phyloP scores from a whole-genome alignment of 2,329 filamentous ascomycete genomes.

The Tolypocladium tropicale region DNA sequence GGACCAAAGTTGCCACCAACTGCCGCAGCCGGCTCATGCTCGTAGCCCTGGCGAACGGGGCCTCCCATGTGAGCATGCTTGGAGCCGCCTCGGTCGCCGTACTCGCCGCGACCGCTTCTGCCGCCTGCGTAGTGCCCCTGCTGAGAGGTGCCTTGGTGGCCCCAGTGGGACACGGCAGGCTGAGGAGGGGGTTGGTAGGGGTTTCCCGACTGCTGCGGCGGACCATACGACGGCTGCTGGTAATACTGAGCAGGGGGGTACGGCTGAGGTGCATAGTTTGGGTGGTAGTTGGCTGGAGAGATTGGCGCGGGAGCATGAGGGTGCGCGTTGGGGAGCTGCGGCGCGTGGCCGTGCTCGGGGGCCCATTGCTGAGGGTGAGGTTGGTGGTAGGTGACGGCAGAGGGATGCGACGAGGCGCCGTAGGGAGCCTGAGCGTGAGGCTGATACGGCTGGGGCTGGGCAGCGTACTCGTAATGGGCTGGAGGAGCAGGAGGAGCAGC shows the following conservation, averaged over 20 bases:
- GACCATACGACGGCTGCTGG: constrained; percentile 33
- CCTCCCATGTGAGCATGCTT: constrained; percentile 18
- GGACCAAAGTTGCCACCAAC: constrained; percentile 25
- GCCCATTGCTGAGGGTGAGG: constrained; percentile 30
- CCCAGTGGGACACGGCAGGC: constrained; percentile 7
- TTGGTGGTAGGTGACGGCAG: constrained; percentile 24
- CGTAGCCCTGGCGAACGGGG: constrained; percentile 23
- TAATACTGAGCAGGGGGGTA: constrained; percentile 33
- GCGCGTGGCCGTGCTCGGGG: constrained; percentile 24
- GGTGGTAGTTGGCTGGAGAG: constrained; percentile 45
- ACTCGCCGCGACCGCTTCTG: constrained; percentile 30
- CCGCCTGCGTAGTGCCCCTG: constrained; percentile 23
- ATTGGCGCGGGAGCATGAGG: constrained; percentile 37
- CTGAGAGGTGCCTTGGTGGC: constrained; percentile 20
- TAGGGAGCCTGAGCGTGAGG: constrained; percentile 19
- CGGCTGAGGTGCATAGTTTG: constrained; percentile 46
- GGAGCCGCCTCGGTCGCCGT: constrained; percentile 32
- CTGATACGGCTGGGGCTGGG: constrained; percentile 28
- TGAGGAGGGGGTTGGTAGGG: constrained; percentile 25
- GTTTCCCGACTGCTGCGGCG: constrained; percentile 25
- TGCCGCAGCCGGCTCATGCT: constrained; percentile 20
- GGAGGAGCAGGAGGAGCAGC: constrained; percentile 20
- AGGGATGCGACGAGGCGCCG: constrained; percentile 20
- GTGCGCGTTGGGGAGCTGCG: constrained; percentile 27
- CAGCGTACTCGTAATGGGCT: constrained; percentile 32